These are phyloP conservation scores for Calonectria henricotiae DNA, from an alignment of 2,329 filamentous ascomycete genomes.

Conservation along the genomic window DNA sequence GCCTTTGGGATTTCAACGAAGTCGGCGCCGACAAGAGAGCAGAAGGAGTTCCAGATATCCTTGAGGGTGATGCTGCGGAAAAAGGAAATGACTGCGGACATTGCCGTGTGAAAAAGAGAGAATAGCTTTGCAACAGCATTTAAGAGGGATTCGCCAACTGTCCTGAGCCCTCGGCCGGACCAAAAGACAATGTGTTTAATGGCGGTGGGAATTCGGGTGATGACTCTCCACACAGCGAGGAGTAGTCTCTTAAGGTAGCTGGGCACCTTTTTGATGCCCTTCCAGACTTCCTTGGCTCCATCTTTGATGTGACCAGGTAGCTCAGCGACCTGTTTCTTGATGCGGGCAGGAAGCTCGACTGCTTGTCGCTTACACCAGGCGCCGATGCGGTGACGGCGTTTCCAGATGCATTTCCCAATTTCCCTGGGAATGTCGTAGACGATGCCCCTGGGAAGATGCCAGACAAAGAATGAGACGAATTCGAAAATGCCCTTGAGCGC, in stretches of 20 bases:
- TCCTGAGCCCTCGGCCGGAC: constrained; percentile 53
- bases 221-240: constrained; percentile 37
- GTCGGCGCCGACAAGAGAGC: constrained; percentile 54
- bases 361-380: constrained; percentile 55
- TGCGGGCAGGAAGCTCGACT: constrained; percentile 49
- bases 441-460: constrained; percentile 53
- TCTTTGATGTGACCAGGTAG: constrained; percentile 40
- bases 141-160: constrained; percentile 48
- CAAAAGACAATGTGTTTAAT: constrained; percentile 52
- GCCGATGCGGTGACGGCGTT: constrained; percentile 50
- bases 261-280: constrained; percentile 47
- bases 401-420: constrained; percentile 43
- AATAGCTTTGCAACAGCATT: constrained; percentile 51
- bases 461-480: constrained; percentile 53
- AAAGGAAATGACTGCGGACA: constrained; percentile 56
- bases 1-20: constrained; percentile 51
- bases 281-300: constrained; percentile 39
- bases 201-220: constrained; percentile 50
- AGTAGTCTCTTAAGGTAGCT: constrained; percentile 29
- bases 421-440: constrained; percentile 52
- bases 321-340: constrained; percentile 44
- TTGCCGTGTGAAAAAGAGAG: constrained; percentile 58
- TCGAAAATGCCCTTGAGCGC: constrained; percentile 47
- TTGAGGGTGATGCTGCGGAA: constrained; percentile 58
- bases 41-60: constrained; percentile 61